Conservation (phyloP, 108 stramenopile genomes). For the Cyclotella kingstonii region DNA sequence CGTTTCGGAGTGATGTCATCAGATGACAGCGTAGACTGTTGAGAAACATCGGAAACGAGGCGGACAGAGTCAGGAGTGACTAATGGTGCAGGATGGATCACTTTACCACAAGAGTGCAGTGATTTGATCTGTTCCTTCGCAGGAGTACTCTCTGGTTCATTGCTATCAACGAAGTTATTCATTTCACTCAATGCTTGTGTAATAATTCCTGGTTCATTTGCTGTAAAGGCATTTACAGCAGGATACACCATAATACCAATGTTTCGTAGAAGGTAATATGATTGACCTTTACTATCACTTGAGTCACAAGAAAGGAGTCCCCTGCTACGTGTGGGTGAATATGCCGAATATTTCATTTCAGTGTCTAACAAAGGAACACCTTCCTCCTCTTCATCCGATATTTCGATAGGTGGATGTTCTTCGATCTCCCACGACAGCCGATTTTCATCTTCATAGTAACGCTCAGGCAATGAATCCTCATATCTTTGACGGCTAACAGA, state of each 20-base stretch:
- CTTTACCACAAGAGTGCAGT: not conserved
- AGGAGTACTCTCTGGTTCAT: constrained; percentile 27
- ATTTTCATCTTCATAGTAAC: constrained; percentile 85
- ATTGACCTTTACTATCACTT: constrained; percentile 49
- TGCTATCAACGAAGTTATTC: constrained; percentile 69
- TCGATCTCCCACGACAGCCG: constrained; percentile 86
- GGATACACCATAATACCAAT: constrained; percentile 82
- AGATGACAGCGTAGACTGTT: not conserved
- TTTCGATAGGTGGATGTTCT: constrained; percentile 68
- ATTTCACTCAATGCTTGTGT: constrained; percentile 73
- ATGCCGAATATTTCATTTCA: constrained; percentile 6
- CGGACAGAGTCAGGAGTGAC: constrained; percentile 39
- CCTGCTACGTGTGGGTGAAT: not conserved
- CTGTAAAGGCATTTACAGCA: constrained; percentile 77
- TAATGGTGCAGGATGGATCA: constrained; percentile 10
- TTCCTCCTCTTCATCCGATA: constrained; percentile 36
- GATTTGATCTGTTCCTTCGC: constrained; percentile 16
- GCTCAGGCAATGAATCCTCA: constrained; percentile 56
- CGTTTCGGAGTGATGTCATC: constrained; percentile 30
- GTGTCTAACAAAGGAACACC: constrained; percentile 1
- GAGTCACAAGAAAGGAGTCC: constrained; percentile 46
- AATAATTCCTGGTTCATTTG: constrained; percentile 74
- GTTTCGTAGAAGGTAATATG: constrained; percentile 61
- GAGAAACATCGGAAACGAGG: constrained; percentile 2
- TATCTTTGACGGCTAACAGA: constrained; percentile 39